Conservation (phyloP, 2,329 filamentous ascomycete species). For the Talaromyces pinophilus region DNA sequence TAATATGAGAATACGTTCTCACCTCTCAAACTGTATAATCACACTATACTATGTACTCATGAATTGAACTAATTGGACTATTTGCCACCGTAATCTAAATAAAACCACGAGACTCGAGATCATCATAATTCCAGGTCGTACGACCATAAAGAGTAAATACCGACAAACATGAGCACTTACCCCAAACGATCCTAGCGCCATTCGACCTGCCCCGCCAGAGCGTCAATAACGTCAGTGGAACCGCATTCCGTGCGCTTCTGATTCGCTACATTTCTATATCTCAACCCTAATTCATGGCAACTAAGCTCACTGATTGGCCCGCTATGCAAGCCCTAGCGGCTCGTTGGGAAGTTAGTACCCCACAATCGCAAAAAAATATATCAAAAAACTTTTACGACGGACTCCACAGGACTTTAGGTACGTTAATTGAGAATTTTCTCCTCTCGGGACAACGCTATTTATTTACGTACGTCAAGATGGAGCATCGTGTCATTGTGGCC, state of each 20-base stretch:
- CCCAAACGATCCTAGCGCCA: background rate
- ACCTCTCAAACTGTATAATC: no score
- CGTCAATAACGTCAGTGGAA: conserved; percentile 10
- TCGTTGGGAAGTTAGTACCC: conserved; percentile 17
- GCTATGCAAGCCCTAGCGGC: conserved; percentile 8
- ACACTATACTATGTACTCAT: background rate
- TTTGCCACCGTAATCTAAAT: background rate
- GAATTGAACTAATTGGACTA: background rate
- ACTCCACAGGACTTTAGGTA: background rate
- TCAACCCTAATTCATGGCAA: background rate
- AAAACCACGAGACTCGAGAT: background rate
- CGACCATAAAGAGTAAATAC: background rate
- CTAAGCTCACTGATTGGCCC: conserved; percentile 2
- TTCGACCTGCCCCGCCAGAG: background rate
- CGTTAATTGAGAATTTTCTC: background rate
- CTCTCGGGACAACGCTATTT: background rate
- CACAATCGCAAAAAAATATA: conserved; percentile 16
- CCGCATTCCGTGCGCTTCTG: background rate
- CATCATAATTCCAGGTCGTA: background rate
- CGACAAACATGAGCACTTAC: background rate
- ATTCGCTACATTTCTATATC: background rate
- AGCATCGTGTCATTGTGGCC: background rate
- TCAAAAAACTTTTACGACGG: background rate
- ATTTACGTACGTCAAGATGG: background rate
- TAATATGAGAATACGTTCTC: background rate